Conservation (phyloP, 2,329 filamentous ascomycete species). For the Colletotrichum tofieldiae region DNA sequence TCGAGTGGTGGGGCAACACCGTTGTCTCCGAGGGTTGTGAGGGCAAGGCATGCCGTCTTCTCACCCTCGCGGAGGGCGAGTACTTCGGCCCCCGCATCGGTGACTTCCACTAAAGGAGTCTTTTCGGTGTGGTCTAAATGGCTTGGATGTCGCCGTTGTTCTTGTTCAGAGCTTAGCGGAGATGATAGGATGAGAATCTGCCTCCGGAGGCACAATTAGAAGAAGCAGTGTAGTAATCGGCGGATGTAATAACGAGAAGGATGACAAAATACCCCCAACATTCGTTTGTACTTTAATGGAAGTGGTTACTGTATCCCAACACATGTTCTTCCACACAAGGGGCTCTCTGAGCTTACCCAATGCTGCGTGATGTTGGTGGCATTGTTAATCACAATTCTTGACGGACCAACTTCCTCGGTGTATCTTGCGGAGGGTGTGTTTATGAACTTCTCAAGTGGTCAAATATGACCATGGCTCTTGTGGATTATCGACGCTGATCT, state of each 20-base stretch:
- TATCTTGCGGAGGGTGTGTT: too few species aligned
- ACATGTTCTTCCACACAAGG: neutral
- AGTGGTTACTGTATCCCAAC: neutral
- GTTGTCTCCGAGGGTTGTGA: slow-evolving; percentile 49
- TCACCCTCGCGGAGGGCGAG: slow-evolving; percentile 48
- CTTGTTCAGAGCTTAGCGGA: slow-evolving; percentile 5
- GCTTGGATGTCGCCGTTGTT: neutral
- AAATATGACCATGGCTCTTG: neutral
- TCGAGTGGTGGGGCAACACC: slow-evolving; percentile 65
- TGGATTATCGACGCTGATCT: neutral
- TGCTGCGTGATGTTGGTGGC: neutral
- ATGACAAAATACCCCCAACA: slow-evolving; percentile 31
- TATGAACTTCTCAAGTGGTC: neutral
- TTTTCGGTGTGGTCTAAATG: neutral
- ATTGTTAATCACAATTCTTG: too few species aligned
- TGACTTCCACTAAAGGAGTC: slow-evolving; percentile 34
- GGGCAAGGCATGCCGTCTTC: slow-evolving; percentile 46
- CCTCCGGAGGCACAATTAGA: neutral
- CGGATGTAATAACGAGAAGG: slow-evolving; percentile 16
- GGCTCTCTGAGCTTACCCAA: too few species aligned
- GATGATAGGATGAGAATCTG: slow-evolving; percentile 28
- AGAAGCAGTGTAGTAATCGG: slow-evolving; percentile 1
- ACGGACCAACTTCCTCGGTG: neutral
- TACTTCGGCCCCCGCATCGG: slow-evolving; percentile 51
- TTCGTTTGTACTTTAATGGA: slow-evolving; percentile 16